These are phyloP conservation scores for Cladophialophora carrionii DNA, from an alignment of 2,329 filamentous ascomycete species.

Conservation along the genomic window DNA sequence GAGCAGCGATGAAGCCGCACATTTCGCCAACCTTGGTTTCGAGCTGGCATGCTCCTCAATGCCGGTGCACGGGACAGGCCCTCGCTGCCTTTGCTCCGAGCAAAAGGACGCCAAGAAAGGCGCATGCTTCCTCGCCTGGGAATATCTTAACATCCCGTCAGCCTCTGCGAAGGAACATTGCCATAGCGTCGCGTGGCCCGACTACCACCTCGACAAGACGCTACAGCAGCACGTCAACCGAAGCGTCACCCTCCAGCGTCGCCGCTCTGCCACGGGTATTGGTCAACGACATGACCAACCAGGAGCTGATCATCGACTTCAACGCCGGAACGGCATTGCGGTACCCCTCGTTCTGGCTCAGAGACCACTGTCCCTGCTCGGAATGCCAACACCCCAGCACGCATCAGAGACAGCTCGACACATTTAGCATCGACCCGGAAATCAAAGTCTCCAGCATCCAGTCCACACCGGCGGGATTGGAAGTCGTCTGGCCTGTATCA, in stretches of 20 bases:
- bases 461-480: slow-evolving; percentile 28
- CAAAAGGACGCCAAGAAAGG: background rate
- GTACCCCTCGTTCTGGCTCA: slow-evolving; percentile 44
- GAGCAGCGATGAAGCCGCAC: background rate
- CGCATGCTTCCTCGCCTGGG: background rate
- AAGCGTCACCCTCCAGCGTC: slow-evolving; percentile 7
- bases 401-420: slow-evolving; percentile 69
- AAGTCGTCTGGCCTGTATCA: slow-evolving; percentile 27
- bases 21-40: background rate
- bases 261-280: slow-evolving; percentile 24
- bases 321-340: slow-evolving; percentile 31
- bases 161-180: background rate
- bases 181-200: background rate
- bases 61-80: background rate
- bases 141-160: background rate
- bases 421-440: slow-evolving; percentile 61
- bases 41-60: background rate
- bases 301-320: slow-evolving; percentile 38
- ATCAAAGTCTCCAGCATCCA: slow-evolving; percentile 16
- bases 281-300: slow-evolving; percentile 38
- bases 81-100: background rate
- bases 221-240: background rate
- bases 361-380: slow-evolving; percentile 73
- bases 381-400: slow-evolving; percentile 71
- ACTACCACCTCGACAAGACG: background rate